A percentile compares a stretch with the other conserved stretches of the same genome.
Conservation (phyloP, 208 protist genomes). For the Trypanosoma mega region DNA sequence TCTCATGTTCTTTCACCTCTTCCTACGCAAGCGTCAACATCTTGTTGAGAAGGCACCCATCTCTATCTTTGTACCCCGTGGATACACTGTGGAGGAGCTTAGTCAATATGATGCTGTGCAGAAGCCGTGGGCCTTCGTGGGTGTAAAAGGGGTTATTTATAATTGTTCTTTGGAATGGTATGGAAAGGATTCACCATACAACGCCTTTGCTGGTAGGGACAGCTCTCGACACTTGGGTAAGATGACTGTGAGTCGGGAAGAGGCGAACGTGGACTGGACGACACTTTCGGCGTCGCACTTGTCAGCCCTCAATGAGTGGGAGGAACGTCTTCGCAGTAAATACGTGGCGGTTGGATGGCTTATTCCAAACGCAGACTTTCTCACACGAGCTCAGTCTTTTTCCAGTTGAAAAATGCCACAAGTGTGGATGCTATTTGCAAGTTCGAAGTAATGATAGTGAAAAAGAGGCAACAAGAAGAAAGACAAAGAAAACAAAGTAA, state of each 20-base stretch:
- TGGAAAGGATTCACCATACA: conserved; percentile 74
- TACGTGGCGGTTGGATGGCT: conserved; percentile 83
- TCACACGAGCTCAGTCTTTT: conserved; percentile 45
- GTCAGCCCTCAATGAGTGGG: conserved; percentile 83
- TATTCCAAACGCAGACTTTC: conserved; percentile 49
- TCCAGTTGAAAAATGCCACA: conserved; percentile 27
- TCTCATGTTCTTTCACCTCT: conserved; percentile 17
- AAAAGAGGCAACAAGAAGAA: no score
- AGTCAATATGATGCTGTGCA: conserved; percentile 67
- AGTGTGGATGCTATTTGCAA: no score
- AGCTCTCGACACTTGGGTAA: conserved; percentile 86
- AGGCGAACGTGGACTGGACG: conserved; percentile 86
- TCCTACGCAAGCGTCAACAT: conserved; percentile 36
- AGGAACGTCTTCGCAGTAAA: conserved; percentile 78
- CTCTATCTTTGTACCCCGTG: conserved; percentile 61
- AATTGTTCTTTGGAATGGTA: conserved; percentile 77
- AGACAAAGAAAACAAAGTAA: no score
- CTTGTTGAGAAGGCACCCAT: conserved; percentile 43
- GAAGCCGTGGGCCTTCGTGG: conserved; percentile 71
- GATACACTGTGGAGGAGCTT: conserved; percentile 80
- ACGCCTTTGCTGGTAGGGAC: conserved; percentile 84
- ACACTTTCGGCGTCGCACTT: conserved; percentile 60
- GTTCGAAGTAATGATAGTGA: background rate
- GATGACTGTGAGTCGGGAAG: conserved; percentile 69
- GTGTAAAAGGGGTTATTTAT: conserved; percentile 86